These are phyloP conservation scores for Botrytis squamosa DNA, from an alignment of 2,329 filamentous ascomycete species.

Conservation along the genomic window DNA sequence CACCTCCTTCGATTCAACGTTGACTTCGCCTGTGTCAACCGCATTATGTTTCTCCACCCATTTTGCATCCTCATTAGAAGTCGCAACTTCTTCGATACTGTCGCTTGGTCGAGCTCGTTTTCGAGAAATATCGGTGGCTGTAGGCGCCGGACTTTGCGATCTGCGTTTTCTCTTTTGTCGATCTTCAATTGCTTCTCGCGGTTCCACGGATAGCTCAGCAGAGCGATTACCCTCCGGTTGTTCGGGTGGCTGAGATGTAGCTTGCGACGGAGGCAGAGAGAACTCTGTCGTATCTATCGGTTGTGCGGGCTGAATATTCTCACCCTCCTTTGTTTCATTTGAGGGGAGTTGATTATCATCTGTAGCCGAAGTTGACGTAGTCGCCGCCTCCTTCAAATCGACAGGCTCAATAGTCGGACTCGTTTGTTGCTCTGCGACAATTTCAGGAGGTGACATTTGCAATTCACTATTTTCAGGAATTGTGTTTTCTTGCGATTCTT, in stretches of 20 bases:
- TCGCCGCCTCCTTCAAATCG: neutral
- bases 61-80: conserved; percentile 28
- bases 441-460: conserved; percentile 11
- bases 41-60: conserved; percentile 34
- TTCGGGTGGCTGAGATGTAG: conserved; percentile 25
- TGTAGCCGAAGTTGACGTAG: neutral
- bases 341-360: neutral
- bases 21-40: conserved; percentile 26
- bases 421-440: neutral
- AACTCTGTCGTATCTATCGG: conserved; percentile 28
- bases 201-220: conserved; percentile 34
- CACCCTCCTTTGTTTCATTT: neutral
- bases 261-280: conserved; percentile 23
- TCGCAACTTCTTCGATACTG: conserved; percentile 23
- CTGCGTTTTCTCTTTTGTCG: conserved; percentile 65
- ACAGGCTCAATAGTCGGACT: conserved; percentile 23
- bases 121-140: conserved; percentile 50
- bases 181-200: conserved; percentile 48
- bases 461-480: conserved; percentile 1
- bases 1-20: conserved; percentile 18
- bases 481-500: neutral
- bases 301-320: conserved; percentile 7
- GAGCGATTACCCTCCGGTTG: conserved; percentile 25
- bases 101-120: conserved; percentile 54
- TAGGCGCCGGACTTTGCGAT: conserved; percentile 60